phyloP scores from a whole-genome alignment of 768 basidiomycete species.

The Russula lepida region DNA sequence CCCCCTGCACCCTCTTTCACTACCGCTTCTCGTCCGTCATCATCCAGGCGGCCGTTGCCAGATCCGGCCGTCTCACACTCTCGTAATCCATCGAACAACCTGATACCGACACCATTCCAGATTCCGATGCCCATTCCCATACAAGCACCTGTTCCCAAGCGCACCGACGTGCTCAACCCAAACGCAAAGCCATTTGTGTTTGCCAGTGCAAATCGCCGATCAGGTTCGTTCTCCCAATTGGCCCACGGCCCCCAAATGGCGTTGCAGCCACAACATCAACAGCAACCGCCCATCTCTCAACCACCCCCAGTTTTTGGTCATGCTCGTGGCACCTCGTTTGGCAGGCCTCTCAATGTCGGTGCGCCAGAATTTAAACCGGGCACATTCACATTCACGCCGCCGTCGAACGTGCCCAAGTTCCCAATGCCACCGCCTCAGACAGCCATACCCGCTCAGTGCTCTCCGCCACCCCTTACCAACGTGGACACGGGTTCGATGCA shows the following conservation, averaged over 20 bases:
- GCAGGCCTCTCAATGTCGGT: constrained; percentile 67
- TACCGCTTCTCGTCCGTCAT: constrained; percentile 30
- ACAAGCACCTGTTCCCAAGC: constrained; percentile 18
- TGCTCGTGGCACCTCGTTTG: constrained; percentile 38
- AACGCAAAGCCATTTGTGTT: constrained; percentile 82
- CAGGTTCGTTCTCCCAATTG: constrained; percentile 29
- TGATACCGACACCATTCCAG: constrained; percentile 11
- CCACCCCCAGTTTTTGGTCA: constrained; percentile 24
- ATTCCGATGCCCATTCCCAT: constrained; percentile 13
- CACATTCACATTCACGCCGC: constrained; percentile 70
- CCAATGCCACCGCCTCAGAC: constrained; percentile 27
- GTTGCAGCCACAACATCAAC: constrained; percentile 28
- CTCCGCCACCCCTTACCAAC: constrained; percentile 24
- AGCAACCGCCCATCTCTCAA: not conserved
- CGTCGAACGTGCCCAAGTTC: constrained; percentile 56
- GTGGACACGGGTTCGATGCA: constrained; percentile 24
- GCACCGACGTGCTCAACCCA: constrained; percentile 51
- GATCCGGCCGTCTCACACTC: constrained; percentile 63
- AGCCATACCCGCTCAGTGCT: constrained; percentile 30
- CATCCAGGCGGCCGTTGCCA: constrained; percentile 50
- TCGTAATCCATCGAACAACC: constrained; percentile 28
- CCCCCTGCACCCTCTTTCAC: constrained; percentile 2
- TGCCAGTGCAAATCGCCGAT: constrained; percentile 35
- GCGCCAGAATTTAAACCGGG: constrained; percentile 77
- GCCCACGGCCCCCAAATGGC: constrained; percentile 25